phyloP scores from a whole-genome alignment of 805 yeast species.

The Dipodascus geniculatus region DNA sequence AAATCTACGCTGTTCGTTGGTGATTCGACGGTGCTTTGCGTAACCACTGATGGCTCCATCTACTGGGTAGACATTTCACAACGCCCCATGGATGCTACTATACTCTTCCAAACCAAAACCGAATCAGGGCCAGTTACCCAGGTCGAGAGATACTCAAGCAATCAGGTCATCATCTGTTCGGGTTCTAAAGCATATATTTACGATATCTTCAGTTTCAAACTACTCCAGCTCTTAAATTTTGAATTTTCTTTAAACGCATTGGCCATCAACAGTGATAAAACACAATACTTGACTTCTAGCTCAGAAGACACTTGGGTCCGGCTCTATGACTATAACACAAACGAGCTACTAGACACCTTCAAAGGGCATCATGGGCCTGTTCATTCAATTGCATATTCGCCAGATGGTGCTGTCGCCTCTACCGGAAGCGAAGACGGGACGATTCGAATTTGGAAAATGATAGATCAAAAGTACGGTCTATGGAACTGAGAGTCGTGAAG shows the following conservation, averaged over 20 bases:
- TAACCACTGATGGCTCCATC: conserved; percentile 15
- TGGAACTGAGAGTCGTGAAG: conserved; percentile 21
- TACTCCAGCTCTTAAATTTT: conserved; percentile 12
- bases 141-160: conserved; percentile 10
- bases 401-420: conserved; percentile 61
- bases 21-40: conserved; percentile 13
- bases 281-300: conserved; percentile 20
- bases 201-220: conserved; percentile 11
- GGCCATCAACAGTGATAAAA: conserved; percentile 13
- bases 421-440: conserved; percentile 98
- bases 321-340: conserved; percentile 39
- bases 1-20: conserved; percentile 17
- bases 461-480: conserved; percentile 21
- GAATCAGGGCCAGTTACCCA: conserved; percentile 11
- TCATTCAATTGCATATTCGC: conserved; percentile 79
- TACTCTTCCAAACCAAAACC: conserved; percentile 3
- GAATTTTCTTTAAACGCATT: conserved; percentile 20
- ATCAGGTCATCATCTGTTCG: conserved; percentile 13
- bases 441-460: conserved; percentile 81
- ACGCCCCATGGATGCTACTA: conserved; percentile 3
- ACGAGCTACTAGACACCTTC: conserved; percentile 77
- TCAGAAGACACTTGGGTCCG: conserved; percentile 24
- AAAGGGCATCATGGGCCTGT: conserved; percentile 96
- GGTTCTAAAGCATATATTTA: conserved; percentile 16
- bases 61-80: conserved; percentile 21